Conservation (phyloP, 225 moss, liverwort and hornwort species). For the Lunularia cruciata region DNA sequence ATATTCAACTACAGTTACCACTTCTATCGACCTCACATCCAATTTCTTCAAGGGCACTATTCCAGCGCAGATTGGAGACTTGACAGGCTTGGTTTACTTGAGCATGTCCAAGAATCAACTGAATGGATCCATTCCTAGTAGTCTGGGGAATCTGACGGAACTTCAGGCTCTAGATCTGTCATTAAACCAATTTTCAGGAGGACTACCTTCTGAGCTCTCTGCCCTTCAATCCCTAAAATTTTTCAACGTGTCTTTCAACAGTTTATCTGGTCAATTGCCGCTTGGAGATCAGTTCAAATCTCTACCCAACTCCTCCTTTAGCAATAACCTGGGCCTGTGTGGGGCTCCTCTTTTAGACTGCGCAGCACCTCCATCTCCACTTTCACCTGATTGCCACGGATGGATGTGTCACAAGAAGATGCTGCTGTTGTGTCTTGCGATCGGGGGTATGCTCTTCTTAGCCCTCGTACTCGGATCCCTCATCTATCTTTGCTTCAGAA, state of each 20-base stretch:
- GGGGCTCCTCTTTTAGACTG: slow-evolving; percentile 11
- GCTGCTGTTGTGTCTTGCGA: background rate
- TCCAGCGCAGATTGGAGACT: slow-evolving; percentile 7
- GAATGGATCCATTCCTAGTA: slow-evolving; percentile 2
- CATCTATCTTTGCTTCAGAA: background rate
- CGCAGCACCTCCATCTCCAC: background rate
- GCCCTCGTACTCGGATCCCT: background rate
- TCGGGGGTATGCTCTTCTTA: background rate
- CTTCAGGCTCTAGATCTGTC: slow-evolving; percentile 12
- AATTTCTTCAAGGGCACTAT: slow-evolving; percentile 9
- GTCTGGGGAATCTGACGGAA: slow-evolving; percentile 8
- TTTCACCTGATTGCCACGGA: background rate
- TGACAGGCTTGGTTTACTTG: slow-evolving; percentile 1
- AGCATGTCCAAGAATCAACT: slow-evolving; percentile 14
- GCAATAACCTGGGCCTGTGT: slow-evolving; percentile 36
- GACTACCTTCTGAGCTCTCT: slow-evolving; percentile 13
- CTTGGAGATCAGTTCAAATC: slow-evolving; percentile 28
- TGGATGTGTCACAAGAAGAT: slow-evolving; percentile 2
- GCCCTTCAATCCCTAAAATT: slow-evolving; percentile 14
- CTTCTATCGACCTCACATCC: slow-evolving; percentile 1
- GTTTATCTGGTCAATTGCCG: slow-evolving; percentile 40
- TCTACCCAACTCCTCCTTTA: slow-evolving; percentile 24
- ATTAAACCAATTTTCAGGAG: background rate
- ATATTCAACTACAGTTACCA: background rate
- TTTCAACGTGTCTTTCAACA: slow-evolving; percentile 46